Conservation (phyloP, 192 early-diverging fungal genomes). For the Linnemannia zychae region DNA sequence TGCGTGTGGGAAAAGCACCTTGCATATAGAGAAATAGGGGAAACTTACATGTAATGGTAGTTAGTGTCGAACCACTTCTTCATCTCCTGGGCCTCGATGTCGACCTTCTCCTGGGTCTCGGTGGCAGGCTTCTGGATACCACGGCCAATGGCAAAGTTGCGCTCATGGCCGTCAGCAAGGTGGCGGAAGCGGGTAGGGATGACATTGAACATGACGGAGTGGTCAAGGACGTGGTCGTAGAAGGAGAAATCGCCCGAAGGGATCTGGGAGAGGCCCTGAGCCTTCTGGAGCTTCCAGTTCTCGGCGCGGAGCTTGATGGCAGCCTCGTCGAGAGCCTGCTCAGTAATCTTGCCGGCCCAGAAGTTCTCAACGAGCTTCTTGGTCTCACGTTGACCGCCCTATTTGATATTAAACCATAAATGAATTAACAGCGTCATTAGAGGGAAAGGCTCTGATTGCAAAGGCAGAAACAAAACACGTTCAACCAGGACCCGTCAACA, state of each 20-base stretch:
- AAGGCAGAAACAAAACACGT: not conserved
- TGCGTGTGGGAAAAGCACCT: not conserved
- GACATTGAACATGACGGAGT: slow-evolving; percentile 71
- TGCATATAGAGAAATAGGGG: not conserved
- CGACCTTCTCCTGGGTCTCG: slow-evolving; percentile 76
- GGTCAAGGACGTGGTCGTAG: slow-evolving; percentile 93
- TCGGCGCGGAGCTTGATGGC: slow-evolving; percentile 71
- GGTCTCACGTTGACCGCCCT: slow-evolving; percentile 93
- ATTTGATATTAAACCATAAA: slow-evolving; percentile 4
- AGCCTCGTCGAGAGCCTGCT: slow-evolving; percentile 75
- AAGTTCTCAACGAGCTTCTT: slow-evolving; percentile 96
- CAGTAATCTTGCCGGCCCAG: slow-evolving; percentile 91
- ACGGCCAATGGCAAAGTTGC: slow-evolving; percentile 98
- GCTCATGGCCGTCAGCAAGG: slow-evolving; percentile 71
- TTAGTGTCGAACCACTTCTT: slow-evolving; percentile 99
- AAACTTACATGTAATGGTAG: slow-evolving; percentile 77
- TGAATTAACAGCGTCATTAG: not conserved
- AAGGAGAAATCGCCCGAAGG: slow-evolving; percentile 96
- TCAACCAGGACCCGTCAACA: not conserved
- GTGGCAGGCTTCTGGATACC: slow-evolving; percentile 85
- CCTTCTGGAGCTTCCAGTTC: slow-evolving; percentile 83
- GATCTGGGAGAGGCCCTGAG: slow-evolving; percentile 79
- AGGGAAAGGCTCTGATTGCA: too few relatives aligned
- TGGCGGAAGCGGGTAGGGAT: slow-evolving; percentile 79
- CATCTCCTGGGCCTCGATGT: slow-evolving; percentile 98